Base-by-base conservation (phyloP, 768 basidiomycete genomes). In the Boletus sp. region DNA sequence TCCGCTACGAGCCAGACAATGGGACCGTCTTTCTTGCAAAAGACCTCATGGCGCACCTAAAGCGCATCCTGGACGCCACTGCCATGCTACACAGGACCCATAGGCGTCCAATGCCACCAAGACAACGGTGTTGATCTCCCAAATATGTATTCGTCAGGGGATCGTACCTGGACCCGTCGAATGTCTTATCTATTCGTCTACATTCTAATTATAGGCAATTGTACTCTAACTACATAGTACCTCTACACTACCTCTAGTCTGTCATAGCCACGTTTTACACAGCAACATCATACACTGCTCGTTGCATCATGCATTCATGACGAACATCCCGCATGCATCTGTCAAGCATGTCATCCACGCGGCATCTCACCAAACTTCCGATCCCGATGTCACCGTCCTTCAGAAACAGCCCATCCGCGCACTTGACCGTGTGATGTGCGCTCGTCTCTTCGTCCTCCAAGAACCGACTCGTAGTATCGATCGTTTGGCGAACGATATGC, bases 21-120 rank as follows among this genome's bases (percentile, higher is more conserved):
- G 84, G 78, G 54, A 82, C 79, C 5, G 83, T 85, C 12, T 85
- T 84, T 59, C 73, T 86, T 24, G 82, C 84, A 9, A 80, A 77
- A 53, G 76, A 82, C 35, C 67, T 68, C 29, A 64, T 74, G 64
- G 54, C 51, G 7, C 69, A 60, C 50, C 40, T 72, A 2, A 69
- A 62, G 40, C 62, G 67, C 29, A 69, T 72, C 15, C 32, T 74
- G 54, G 63, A 75, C 39, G 60, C 71, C 39, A 41, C 61, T 20
- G 56, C 63, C 39, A 57, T 60, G 58, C 17, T 61, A 11, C 59
- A 59, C 41, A 54, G 54, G 47, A 36, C 46, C 6, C 50, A 60
- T 37, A 62, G 50, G 40, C 57, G 55, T 7, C 51, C 47, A 0
- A 51, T 18, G 4, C 30, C 50, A 18, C 50, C 41, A 46, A 64